A percentile compares a stretch with the other conserved stretches of the same genome.
phyloP scores from a whole-genome alignment of 495 filamentous ascomycete genomes.

The Talaromyces adpressus region DNA sequence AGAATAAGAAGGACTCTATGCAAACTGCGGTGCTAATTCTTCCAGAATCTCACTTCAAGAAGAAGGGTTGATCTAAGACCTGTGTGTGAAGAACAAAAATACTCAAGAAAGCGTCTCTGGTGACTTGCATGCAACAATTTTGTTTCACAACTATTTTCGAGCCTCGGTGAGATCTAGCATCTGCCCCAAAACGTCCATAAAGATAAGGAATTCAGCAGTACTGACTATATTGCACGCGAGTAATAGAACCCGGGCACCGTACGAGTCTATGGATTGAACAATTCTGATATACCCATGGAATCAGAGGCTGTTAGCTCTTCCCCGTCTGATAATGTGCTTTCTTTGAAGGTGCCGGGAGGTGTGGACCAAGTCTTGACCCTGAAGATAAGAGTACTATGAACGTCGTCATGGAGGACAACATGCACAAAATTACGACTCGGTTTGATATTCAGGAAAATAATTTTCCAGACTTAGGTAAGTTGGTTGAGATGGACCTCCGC shows the following conservation, averaged over 20 bases:
- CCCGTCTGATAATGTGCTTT: neutral
- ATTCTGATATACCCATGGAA: neutral
- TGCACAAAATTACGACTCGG: neutral
- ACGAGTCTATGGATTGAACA: neutral
- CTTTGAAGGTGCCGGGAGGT: neutral
- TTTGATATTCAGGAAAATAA: neutral
- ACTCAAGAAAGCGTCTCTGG: no score
- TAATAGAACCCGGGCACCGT: neutral
- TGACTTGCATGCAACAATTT: no score
- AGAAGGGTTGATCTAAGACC: neutral
- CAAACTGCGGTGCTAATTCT: neutral
- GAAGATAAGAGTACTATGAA: neutral
- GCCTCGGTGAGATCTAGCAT: neutral
- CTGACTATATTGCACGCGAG: neutral
- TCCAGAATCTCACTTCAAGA: neutral
- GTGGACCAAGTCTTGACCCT: neutral
- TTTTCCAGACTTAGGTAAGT: neutral
- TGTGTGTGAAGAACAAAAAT: no score
- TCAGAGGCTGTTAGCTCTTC: neutral
- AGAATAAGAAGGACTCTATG: neutral
- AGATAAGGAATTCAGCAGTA: neutral
- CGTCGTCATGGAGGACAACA: neutral
- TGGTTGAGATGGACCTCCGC: no score
- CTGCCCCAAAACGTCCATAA: neutral
- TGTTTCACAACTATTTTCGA: neutral